Evolutionary conservation across 306 rosid species (phyloP), one percentile per base, ranked within the genome.

Genomic region (Acacia crassicarpa): DNA sequence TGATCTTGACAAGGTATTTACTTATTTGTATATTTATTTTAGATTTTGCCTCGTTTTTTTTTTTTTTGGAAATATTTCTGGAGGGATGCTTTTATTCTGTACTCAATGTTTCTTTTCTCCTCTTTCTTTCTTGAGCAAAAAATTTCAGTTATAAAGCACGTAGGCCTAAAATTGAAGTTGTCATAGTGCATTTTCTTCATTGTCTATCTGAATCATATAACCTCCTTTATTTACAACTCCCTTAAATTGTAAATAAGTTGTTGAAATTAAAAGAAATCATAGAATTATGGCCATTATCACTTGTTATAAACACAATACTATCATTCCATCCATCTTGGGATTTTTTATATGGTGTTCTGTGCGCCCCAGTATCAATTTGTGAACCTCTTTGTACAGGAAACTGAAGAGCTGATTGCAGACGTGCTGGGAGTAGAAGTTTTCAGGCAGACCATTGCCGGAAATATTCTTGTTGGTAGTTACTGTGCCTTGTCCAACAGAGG

Each of bases 361-460:
- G 8, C 20, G 20, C 20, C 8, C 75, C 12, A 43, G 12, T 8
- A 71, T 71, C n/a, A 71, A 44, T 14, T 44, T 23, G 75, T 44
- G 58, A 43, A 22, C n/a, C 30, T 82, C 43, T 61, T 83, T 86
- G 38, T 58, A 59, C 85, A 95, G 99, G 99, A 93, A 59, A 95
- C 98, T 33, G 99, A 95, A 84, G 97, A 95, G 79, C 84, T 95
- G 87, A 93, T 95, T 32, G 89, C 99, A 2, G 99, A 95, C 85
- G 97, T 93, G 75, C 97, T 95, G 23, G 98, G 98, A 76, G 98
- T 95, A 25, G 99, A 95, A 84, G 99, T 95, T 77, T 95, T 95
- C 85, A 87, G 98, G 87, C 98, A 95, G 85, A 93, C 98, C 13
- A 87, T 95, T 72, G 99, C 99, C 2, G 98, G 96, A 14, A 95